These are phyloP conservation scores for Quillaja saponaria DNA, from an alignment of 306 rosid genomes.

Conservation along the genomic window DNA sequence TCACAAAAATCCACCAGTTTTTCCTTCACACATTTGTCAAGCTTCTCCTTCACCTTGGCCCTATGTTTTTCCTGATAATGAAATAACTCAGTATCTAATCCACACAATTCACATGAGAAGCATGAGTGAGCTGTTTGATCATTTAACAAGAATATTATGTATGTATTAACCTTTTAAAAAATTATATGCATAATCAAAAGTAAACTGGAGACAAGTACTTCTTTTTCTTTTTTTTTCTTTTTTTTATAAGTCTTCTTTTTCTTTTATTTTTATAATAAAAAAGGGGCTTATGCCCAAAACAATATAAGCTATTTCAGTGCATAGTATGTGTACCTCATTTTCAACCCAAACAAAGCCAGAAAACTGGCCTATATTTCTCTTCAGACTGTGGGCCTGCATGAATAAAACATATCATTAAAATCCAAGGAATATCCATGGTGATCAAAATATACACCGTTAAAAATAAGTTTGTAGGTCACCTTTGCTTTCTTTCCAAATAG, in stretches of 20 bases:
- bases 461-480: constrained; percentile 36
- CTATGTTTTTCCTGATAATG: constrained; percentile 74
- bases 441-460: background rate
- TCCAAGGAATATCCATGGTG: constrained; percentile 13
- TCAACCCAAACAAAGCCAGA: constrained; percentile 91
- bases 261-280: too few relatives aligned
- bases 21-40: constrained; percentile 90
- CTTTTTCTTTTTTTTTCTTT: too few relatives aligned
- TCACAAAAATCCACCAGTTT: constrained; percentile 85
- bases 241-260: too few relatives aligned
- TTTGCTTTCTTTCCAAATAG: constrained; percentile 86
- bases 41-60: constrained; percentile 74
- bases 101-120: constrained; percentile 12
- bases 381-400: constrained; percentile 61
- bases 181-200: constrained; percentile 1
- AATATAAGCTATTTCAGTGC: too few relatives aligned
- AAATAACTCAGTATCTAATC: constrained; percentile 15
- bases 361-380: constrained; percentile 74
- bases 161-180: too few relatives aligned
- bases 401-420: constrained; percentile 29
- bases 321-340: constrained; percentile 56
- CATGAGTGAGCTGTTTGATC: background rate
- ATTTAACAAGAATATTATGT: too few relatives aligned
- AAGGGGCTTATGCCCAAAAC: too few relatives aligned
- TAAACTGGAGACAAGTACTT: background rate